Evolutionary conservation across 768 basidiomycete genomes (phyloP), one percentile per base, ranked within the genome.

Genomic region (Tylopilus intermedius): DNA sequence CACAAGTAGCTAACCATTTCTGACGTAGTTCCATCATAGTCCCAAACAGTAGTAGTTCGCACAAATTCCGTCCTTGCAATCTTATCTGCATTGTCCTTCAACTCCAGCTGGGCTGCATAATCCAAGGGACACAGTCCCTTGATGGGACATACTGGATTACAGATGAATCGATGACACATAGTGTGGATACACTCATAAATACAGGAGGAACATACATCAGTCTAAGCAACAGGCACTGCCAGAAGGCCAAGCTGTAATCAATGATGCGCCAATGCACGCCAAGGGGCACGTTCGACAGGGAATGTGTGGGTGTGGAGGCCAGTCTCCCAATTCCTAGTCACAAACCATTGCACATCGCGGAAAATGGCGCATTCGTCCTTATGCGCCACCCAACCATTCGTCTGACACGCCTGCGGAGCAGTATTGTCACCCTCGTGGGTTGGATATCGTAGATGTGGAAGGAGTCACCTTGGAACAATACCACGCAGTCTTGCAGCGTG

Each of bases 301-400:
- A 68, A 67, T 14, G 45, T 11, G 30, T 66, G 47, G 43, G 54
- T 44, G n/a, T 38, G 46, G 26, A 2, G 22, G 32, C 50, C 39
- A 4, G 45, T 59, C 49, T 65, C 65, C 67, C 66, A 67, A 43
- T 67, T 60, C 39, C 59, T 68, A 37, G 56, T 55, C 14, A 53
- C 32, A 47, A 67, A 67, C 66, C 66, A 68, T 38, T 69, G 67
- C 26, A 67, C 63, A 10, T 67, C 65, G 27, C 60, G 57, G 43
- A 55, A 56, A 39, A 65, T 51, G n/a, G 46, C 45, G 40, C 66
- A 67, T 13, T 62, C 54, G 2, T 58, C 54, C 40, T 59, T 67
- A 18, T 67, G 66, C 11, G 40, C 29, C 3, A 10, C 14, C 66
- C 66, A 67, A 45, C 57, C 63, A 0, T 47, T 51, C 6, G 27